Conservation (phyloP, 1,284 basidiomycete genomes). For the Peniophora sp. region DNA sequence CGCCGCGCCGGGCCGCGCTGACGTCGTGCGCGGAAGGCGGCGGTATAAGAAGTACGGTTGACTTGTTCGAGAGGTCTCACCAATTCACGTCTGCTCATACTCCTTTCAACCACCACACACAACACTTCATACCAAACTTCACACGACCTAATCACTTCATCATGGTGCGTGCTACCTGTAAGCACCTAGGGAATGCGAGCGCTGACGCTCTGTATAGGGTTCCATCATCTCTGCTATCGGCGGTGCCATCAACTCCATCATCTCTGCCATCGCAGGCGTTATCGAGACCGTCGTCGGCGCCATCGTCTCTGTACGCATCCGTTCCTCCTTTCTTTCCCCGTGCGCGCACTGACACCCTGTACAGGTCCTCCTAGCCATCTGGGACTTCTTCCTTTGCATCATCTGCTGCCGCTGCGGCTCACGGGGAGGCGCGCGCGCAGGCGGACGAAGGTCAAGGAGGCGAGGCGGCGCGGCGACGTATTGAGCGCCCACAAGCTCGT, state of each 20-base stretch:
- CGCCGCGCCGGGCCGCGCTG: too few relatives aligned
- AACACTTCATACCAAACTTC: neutral
- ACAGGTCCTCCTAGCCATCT: conserved; percentile 53
- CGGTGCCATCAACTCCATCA: conserved; percentile 43
- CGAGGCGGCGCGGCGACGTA: neutral
- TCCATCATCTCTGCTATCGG: conserved; percentile 57
- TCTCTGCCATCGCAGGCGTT: conserved; percentile 48
- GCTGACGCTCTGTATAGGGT: conserved; percentile 28
- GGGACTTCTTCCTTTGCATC: conserved; percentile 52
- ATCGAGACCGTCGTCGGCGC: conserved; percentile 50
- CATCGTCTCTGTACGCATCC: conserved; percentile 41
- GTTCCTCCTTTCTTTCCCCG: neutral
- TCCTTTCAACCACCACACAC: neutral
- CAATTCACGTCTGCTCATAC: neutral
- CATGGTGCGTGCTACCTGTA: neutral
- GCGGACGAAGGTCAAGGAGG: conserved; percentile 16
- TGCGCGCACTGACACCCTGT: neutral
- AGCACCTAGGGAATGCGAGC: neutral
- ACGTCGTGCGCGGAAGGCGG: too few relatives aligned
- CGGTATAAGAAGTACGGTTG: too few relatives aligned
- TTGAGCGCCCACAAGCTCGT: neutral
- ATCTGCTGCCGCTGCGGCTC: conserved; percentile 51
- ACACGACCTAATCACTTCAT: neutral
- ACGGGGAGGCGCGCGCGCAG: conserved; percentile 27
- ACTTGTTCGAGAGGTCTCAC: too few relatives aligned